phyloP scores from a whole-genome alignment of 306 rosid species.

The Quercus berberidifolia region DNA sequence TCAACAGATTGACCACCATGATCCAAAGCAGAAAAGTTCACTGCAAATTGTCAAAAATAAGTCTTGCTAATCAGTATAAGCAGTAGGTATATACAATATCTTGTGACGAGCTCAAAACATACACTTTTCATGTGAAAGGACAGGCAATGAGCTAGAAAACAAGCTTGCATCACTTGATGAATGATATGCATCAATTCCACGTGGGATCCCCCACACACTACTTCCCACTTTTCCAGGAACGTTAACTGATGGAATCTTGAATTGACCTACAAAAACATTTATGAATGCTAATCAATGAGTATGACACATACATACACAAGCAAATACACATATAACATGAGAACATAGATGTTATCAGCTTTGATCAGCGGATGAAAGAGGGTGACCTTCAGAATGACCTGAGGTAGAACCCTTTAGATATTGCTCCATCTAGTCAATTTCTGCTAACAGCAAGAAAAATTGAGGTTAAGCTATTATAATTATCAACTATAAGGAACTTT shows the following conservation, averaged over 20 bases:
- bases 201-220: slow-evolving; percentile 59
- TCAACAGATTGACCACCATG: slow-evolving; percentile 42
- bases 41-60: slow-evolving; percentile 42
- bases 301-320: not conserved
- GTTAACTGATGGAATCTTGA: slow-evolving; percentile 34
- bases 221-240: slow-evolving; percentile 40
- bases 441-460: slow-evolving; percentile 18
- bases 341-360: not conserved
- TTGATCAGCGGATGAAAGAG: slow-evolving; percentile 19
- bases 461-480: slow-evolving; percentile 3
- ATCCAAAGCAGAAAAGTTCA: slow-evolving; percentile 51
- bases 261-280: slow-evolving; percentile 42
- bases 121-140: slow-evolving; percentile 78
- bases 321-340: not conserved
- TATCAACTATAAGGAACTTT: not conserved
- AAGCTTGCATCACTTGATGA: slow-evolving; percentile 67
- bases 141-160: slow-evolving; percentile 83
- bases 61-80: slow-evolving; percentile 13
- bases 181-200: slow-evolving; percentile 37
- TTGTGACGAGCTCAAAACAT: slow-evolving; percentile 26
- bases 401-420: slow-evolving; percentile 35
- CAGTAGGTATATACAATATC: not conserved
- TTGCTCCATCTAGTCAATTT: slow-evolving; percentile 53
- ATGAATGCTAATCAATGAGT: slow-evolving; percentile 1
- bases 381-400: slow-evolving; percentile 43